phyloP scores from a whole-genome alignment of 1,284 basidiomycete genomes.

The Inonotus hispidus region DNA sequence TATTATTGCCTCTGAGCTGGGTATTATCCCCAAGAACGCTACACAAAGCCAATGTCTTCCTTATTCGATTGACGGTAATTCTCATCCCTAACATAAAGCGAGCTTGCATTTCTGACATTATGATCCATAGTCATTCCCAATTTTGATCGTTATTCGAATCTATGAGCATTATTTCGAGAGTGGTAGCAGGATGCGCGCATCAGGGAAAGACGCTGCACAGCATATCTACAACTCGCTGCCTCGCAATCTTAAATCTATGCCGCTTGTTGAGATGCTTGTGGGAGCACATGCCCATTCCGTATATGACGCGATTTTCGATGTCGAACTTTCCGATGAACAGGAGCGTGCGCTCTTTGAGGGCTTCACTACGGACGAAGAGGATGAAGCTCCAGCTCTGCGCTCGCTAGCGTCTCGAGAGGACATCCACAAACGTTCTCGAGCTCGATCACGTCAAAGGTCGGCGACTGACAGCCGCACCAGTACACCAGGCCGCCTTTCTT shows the following conservation, averaged over 20 bases:
- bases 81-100: not conserved
- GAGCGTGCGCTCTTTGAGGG: constrained; percentile 33
- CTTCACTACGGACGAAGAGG: constrained; percentile 40
- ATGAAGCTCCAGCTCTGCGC: constrained; percentile 33
- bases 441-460: constrained; percentile 7
- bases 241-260: constrained; percentile 63
- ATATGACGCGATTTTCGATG: constrained; percentile 73
- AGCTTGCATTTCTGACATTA: not conserved
- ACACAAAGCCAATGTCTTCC: constrained; percentile 76
- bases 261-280: constrained; percentile 65
- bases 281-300: constrained; percentile 59
- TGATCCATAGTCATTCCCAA: constrained; percentile 59
- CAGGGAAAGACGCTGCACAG: constrained; percentile 46
- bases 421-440: constrained; percentile 17
- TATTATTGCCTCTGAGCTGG: constrained; percentile 74
- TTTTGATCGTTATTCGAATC: constrained; percentile 68
- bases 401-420: constrained; percentile 41
- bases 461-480: constrained; percentile 1
- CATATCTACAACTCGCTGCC: constrained; percentile 59
- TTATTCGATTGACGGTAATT: constrained; percentile 69
- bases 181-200: constrained; percentile 43
- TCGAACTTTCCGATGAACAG: constrained; percentile 48
- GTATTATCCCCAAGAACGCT: constrained; percentile 66
- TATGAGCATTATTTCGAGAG: constrained; percentile 72
- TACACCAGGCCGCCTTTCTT: not conserved